A percentile compares a stretch with the other conserved stretches of the same genome.
Evolutionary conservation across 495 filamentous ascomycete species (phyloP).

Genomic region (Talaromyces ruber): DNA sequence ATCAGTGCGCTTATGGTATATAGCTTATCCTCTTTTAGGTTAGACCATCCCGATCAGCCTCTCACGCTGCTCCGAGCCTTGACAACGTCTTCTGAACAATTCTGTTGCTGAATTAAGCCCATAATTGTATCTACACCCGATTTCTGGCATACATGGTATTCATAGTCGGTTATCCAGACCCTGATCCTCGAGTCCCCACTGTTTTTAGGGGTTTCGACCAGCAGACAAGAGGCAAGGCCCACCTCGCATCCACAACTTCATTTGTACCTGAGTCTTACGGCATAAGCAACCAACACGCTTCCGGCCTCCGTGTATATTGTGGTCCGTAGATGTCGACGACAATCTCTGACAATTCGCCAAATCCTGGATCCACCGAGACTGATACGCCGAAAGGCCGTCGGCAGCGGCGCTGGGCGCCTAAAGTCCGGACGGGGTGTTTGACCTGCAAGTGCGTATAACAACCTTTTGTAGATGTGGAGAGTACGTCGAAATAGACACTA

Average conservation of each 20-base stretch:
- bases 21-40: background rate
- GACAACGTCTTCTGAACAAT: background rate
- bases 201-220: background rate
- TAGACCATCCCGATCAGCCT: background rate
- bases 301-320: background rate
- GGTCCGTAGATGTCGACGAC: background rate
- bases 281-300: background rate
- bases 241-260: background rate
- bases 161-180: background rate
- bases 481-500: background rate
- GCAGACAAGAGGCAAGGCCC: background rate
- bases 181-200: background rate
- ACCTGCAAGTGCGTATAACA: constrained; percentile 4
- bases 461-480: too few species aligned
- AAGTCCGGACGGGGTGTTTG: constrained; percentile 5
- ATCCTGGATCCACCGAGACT: background rate
- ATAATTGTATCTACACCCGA: background rate
- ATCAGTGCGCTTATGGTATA: background rate
- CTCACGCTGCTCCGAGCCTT: background rate
- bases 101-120: background rate
- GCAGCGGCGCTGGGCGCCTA: constrained; percentile 1
- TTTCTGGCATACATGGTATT: background rate
- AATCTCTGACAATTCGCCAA: background rate
- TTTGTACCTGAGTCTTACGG: background rate
- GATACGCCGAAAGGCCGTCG: background rate